Evolutionary conservation across 1,139 yeast genomes (phyloP).

Genomic region (Yamadazyma triangularis): DNA sequence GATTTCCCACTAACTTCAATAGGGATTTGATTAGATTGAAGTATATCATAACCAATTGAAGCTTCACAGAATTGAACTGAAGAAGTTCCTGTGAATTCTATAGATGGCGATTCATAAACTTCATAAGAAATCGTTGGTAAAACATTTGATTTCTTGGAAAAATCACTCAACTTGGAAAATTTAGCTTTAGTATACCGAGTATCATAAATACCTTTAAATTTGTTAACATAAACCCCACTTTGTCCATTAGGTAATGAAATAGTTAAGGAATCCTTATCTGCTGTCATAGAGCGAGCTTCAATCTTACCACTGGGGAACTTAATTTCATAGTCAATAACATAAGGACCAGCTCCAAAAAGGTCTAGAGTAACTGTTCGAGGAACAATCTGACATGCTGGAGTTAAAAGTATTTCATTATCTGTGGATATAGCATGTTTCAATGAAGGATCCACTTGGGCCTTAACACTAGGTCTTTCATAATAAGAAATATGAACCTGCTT

Average conservation of each 20-base stretch:
- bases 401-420: conserved; percentile 17
- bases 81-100: conserved; percentile 44
- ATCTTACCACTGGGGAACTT: conserved; percentile 52
- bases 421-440: conserved; percentile 7
- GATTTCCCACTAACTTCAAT: conserved; percentile 53
- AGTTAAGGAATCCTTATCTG: conserved; percentile 20
- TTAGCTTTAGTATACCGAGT: conserved; percentile 53
- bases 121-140: conserved; percentile 51
- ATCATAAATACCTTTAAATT: conserved; percentile 63
- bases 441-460: conserved; percentile 21
- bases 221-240: conserved; percentile 59
- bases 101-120: conserved; percentile 59
- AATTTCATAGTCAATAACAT: conserved; percentile 63
- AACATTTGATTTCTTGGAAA: conserved; percentile 11
- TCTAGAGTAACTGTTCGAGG: conserved; percentile 20
- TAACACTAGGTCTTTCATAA: conserved; percentile 53
- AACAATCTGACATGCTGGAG: conserved; percentile 32
- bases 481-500: conserved; percentile 42
- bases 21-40: conserved; percentile 43
- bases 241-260: conserved; percentile 31
- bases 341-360: conserved; percentile 65
- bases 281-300: conserved; percentile 31
- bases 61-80: conserved; percentile 54
- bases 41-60: conserved; percentile 30
- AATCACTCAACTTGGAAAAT: conserved; percentile 16